phyloP scores from a whole-genome alignment of 2,329 filamentous ascomycete genomes.

The Domatiomyces globalis region DNA sequence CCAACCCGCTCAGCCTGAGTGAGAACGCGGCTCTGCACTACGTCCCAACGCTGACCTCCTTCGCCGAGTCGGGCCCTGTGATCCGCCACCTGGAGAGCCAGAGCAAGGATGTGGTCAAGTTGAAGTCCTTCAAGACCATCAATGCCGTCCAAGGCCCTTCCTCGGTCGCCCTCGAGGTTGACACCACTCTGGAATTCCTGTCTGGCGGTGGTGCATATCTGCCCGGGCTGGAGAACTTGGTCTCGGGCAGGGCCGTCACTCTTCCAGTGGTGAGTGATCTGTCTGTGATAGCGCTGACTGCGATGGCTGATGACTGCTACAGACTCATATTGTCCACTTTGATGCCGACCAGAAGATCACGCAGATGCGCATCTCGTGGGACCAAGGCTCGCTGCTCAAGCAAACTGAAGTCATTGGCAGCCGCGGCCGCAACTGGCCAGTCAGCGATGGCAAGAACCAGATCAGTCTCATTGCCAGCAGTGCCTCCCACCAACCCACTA shows the following conservation, averaged over 20 bases:
- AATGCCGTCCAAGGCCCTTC: constrained; percentile 56
- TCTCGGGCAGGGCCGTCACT: constrained; percentile 64
- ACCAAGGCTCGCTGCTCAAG: constrained; percentile 84
- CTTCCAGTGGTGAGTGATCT: constrained; percentile 61
- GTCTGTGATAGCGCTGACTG: constrained; percentile 1
- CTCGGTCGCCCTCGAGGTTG: constrained; percentile 60
- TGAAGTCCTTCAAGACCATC: constrained; percentile 66
- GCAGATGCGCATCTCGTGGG: constrained; percentile 85
- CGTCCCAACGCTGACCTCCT: constrained; percentile 69
- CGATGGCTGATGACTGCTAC: constrained; percentile 8
- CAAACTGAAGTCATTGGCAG: constrained; percentile 87
- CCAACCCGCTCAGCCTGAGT: constrained; percentile 49
- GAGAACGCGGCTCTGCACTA: constrained; percentile 64
- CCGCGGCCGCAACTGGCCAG: constrained; percentile 86
- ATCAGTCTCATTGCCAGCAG: constrained; percentile 55
- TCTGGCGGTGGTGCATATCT: constrained; percentile 73
- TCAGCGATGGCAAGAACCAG: constrained; percentile 75
- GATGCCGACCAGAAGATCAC: constrained; percentile 61
- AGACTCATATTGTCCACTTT: constrained; percentile 84
- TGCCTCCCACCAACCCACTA: constrained; percentile 22
- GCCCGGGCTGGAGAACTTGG: constrained; percentile 80
- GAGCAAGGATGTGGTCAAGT: constrained; percentile 56
- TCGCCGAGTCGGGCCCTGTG: constrained; percentile 59
- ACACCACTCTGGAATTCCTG: constrained; percentile 70
- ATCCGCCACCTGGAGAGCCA: constrained; percentile 65